A percentile compares a stretch with the other conserved stretches of the same genome.
Evolutionary conservation across 352 stramenopile genomes (phyloP).

Genomic region (Phytophthora megakarya): DNA sequence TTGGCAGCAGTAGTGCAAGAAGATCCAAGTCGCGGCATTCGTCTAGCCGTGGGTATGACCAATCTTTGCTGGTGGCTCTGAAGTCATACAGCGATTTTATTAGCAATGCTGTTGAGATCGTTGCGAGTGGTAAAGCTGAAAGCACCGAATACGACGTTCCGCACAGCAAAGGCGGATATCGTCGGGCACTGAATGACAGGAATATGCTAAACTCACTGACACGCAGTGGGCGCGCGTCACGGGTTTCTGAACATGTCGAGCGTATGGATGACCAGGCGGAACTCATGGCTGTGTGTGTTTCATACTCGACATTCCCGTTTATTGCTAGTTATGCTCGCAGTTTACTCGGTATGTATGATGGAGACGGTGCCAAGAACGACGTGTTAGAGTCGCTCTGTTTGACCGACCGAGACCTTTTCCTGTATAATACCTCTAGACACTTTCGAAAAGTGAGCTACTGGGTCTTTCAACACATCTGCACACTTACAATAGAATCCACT

Average conservation of each 20-base stretch:
- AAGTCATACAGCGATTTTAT: slow-evolving; percentile 81
- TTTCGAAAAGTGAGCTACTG: slow-evolving; percentile 82
- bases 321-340: slow-evolving; percentile 85
- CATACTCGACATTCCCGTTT: slow-evolving; percentile 85
- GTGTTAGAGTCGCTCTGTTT: slow-evolving; percentile 57
- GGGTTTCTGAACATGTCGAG: slow-evolving; percentile 67
- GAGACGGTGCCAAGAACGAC: slow-evolving; percentile 65
- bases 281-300: slow-evolving; percentile 74
- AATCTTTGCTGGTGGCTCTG: slow-evolving; percentile 60
- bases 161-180: slow-evolving; percentile 19
- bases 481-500: slow-evolving; percentile 67
- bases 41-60: slow-evolving; percentile 53
- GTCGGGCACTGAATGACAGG: slow-evolving; percentile 31
- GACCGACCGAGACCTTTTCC: slow-evolving; percentile 61
- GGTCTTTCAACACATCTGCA: slow-evolving; percentile 86
- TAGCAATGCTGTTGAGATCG: slow-evolving; percentile 32
- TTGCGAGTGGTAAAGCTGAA: slow-evolving; percentile 29
- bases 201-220: slow-evolving; percentile 77
- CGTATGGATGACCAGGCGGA: slow-evolving; percentile 73
- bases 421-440: slow-evolving; percentile 69
- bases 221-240: slow-evolving; percentile 57
- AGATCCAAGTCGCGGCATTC: slow-evolving; percentile 38
- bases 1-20: slow-evolving; percentile 25
- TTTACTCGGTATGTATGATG: slow-evolving; percentile 73
- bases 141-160: slow-evolving; percentile 35